Evolutionary conservation across 805 yeast species (phyloP), one percentile per base, ranked within the genome.

Genomic region (Candida broadrunensis): DNA sequence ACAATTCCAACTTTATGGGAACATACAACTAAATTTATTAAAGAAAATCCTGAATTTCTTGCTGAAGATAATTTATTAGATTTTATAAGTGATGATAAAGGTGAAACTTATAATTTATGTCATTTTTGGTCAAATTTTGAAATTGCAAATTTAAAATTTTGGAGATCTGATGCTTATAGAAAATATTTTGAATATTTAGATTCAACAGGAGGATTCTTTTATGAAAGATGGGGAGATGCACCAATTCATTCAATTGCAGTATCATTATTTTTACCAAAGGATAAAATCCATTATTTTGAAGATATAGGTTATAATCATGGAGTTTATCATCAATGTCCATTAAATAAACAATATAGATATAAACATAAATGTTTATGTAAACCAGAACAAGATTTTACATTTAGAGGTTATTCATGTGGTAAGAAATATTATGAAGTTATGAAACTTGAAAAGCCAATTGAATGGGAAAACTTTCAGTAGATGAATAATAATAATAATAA

Each of bases 151-250:
- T 72, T 87, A 61, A 74, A 77, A 41, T 77, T 88, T 60, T 86
- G 88, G 88, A 75, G 93, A 58, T 63, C 78, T 15, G 78, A 81
- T 38, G 87, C 87, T 7, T 88, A 88, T 58, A 52, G 63, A 35
- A 73, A 76, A 42, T 88, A 83, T 63, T 88, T 88, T 52, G 84
- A 85, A 15, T 68, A 73, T 52, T 75, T 88, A 55, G 96, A 88
- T 63, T 62, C 77, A 46, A 77, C 83, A 13, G 96, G 96, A 60
- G 96, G 96, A n/a, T 88, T 88, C 68, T 88, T 85, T 69, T 88
- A 88, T 62, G 89, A 85, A 70, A 77, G 96, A 65, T 87, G 95
- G 96, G 95, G 96, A 52, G 96, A 88, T 63, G 96, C 95, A 20
- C 96, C 96, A 26, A 83, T 88, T 37, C 96, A 88, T 63, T 85